Percentiles rank a stretch among this genome's conserved stretches.
phyloP scores from a whole-genome alignment of 768 basidiomycete genomes.

The Trametes cubensis region DNA sequence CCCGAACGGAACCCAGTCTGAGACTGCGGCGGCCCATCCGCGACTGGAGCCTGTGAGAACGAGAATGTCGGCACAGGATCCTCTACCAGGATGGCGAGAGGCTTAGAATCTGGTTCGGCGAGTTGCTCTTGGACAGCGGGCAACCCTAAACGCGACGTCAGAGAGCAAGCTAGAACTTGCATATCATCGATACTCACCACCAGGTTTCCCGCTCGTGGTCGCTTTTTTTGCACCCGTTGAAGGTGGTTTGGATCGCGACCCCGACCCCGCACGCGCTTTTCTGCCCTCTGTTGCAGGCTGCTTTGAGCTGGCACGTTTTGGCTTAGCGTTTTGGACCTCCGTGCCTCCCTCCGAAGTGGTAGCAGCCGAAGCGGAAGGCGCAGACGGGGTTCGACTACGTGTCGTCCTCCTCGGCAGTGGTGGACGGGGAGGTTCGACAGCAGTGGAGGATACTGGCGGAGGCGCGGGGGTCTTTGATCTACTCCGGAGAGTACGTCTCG shows the following conservation, averaged over 20 bases:
- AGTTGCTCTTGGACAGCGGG: conserved; percentile 1
- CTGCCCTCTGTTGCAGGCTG: conserved; percentile 5
- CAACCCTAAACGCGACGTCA: background rate
- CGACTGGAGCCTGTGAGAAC: background rate
- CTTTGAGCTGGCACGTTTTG: conserved; percentile 7
- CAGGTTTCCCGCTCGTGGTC: background rate
- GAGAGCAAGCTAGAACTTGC: background rate
- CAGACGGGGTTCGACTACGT: conserved; percentile 17
- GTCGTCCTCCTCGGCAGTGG: conserved; percentile 13
- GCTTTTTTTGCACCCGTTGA: background rate
- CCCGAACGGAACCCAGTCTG: conserved; percentile 14
- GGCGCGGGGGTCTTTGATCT: conserved; percentile 17
- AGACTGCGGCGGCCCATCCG: background rate
- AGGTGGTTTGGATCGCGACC: background rate
- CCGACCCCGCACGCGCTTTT: background rate
- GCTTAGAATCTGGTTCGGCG: background rate
- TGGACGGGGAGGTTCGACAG: background rate
- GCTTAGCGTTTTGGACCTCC: background rate
- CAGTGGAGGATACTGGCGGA: background rate
- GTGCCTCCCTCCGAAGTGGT: background rate
- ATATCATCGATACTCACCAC: background rate
- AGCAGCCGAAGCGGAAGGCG: background rate
- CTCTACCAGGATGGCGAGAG: background rate
- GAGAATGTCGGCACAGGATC: background rate
- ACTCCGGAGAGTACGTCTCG: conserved; percentile 8